Evolutionary conservation across 2,329 filamentous ascomycete species (phyloP), one percentile per base, ranked within the genome.

Genomic region (Fusarium sp.): DNA sequence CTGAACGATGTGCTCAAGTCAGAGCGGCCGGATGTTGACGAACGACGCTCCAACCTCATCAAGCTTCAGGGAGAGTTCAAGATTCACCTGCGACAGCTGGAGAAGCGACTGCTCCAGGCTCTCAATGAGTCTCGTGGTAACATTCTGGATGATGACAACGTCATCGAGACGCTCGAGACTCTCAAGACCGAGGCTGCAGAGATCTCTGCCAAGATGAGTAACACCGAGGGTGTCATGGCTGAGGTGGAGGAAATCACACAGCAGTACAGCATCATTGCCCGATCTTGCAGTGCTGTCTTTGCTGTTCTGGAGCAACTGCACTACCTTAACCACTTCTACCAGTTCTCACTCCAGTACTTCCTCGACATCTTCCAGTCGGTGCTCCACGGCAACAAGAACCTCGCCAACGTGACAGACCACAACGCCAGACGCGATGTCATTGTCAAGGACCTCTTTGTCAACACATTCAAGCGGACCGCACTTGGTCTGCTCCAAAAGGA

Each of bases 31-130:
- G 97, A 99, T 84, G 95, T 99, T 20, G 97, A 99, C 81, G 95
- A 98, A 86, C 91, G 97, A 74, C 92, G 97, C 66, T 97, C 95
- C 38, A 98, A 99, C 82, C 91, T 99, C 75, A 97, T 98, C 89
- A 99, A 99, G 86, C 91, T 98, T 79, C 97, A 99, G 85, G 97
- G 97, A 79, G 97, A 99, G 84, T 99, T 99, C 89, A 98, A 97
- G 85, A 92, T 98, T n/a, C 96, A 98, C 84, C 90, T 99, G 50
- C 93, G 97, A 73, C 94, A 97, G 82, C 90, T 99, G 31, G 97
- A 99, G 87, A 98, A 98, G 85, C 92, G 94, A 66, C 88, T 99
- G 61, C 87, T 99, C 57, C 95, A 98, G 82, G 96, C 97, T 29
- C 91, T 99, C 80, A 99, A 99, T 80, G 96, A 98, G 84, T 98